A percentile compares a stretch with the other conserved stretches of the same genome.
These are phyloP conservation scores for Zygoascus tannicola DNA, from an alignment of 805 yeast genomes.

Conservation along the genomic window DNA sequence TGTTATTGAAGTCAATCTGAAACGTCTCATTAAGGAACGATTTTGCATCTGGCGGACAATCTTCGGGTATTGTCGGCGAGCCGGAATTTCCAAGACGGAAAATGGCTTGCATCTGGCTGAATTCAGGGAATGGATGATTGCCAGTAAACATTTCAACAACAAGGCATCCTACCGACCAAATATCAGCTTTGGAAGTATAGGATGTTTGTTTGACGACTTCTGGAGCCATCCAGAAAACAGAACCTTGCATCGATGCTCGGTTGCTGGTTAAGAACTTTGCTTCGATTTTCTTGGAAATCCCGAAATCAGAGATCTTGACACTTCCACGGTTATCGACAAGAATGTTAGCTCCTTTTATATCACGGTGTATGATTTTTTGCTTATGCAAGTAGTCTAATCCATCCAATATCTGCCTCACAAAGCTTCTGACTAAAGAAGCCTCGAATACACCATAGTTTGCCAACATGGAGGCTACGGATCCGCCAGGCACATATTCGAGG, in stretches of 20 bases:
- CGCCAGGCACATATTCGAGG: slow-evolving; percentile 65
- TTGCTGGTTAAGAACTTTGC: slow-evolving; percentile 40
- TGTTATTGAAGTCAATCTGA: slow-evolving; percentile 58
- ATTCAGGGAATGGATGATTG: slow-evolving; percentile 89
- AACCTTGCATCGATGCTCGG: slow-evolving; percentile 85
- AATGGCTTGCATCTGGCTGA: slow-evolving; percentile 94
- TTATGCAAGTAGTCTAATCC: slow-evolving; percentile 70
- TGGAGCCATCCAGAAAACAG: slow-evolving; percentile 99
- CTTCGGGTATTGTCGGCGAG: slow-evolving; percentile 67
- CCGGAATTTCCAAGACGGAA: slow-evolving; percentile 80
- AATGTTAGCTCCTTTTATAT: slow-evolving; percentile 83
- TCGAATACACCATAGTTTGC: slow-evolving; percentile 71
- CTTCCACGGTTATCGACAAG: slow-evolving; percentile 71
- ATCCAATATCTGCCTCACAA: slow-evolving; percentile 63
- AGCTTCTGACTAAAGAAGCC: slow-evolving; percentile 63
- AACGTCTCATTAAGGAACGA: slow-evolving; percentile 61
- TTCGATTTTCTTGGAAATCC: slow-evolving; percentile 63
- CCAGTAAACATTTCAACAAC: slow-evolving; percentile 95
- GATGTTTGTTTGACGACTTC: slow-evolving; percentile 93
- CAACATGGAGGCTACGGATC: slow-evolving; percentile 61
- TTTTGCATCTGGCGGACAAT: slow-evolving; percentile 53
- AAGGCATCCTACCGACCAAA: slow-evolving; percentile 95
- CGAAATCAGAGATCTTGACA: slow-evolving; percentile 81
- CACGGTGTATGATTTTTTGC: slow-evolving; percentile 71
- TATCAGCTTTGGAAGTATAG: slow-evolving; percentile 86